Evolutionary conservation across 371 early-diverging fungal species (phyloP).

Genomic region (Mortierella sp.): DNA sequence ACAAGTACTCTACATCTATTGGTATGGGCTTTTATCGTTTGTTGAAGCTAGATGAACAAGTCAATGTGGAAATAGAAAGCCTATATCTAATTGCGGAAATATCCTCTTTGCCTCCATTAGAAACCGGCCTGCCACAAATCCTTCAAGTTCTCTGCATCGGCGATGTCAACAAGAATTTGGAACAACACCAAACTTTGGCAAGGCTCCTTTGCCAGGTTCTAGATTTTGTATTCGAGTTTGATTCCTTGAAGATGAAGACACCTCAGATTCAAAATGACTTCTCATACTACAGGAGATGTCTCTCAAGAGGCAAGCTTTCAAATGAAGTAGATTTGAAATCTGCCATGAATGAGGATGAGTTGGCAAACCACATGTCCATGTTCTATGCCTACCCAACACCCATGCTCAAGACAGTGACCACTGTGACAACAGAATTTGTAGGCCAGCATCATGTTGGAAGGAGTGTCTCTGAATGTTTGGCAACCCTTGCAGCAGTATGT

Average conservation of each 20-base stretch:
- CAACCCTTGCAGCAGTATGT: constrained; percentile 76
- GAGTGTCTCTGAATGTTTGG: constrained; percentile 73
- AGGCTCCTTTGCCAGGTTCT: constrained; percentile 84
- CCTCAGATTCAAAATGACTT: constrained; percentile 97
- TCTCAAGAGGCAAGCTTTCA: constrained; percentile 78
- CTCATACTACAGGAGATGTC: constrained; percentile 93
- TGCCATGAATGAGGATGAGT: constrained; percentile 84
- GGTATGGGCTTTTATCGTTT: too few species aligned
- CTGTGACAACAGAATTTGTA: constrained; percentile 73
- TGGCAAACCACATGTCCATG: constrained; percentile 92
- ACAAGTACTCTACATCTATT: constrained; percentile 77
- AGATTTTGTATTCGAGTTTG: constrained; percentile 90
- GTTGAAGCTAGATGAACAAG: too few species aligned
- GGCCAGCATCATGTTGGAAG: constrained; percentile 62
- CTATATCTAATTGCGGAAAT: too few species aligned
- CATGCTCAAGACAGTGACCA: constrained; percentile 89
- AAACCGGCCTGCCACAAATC: constrained; percentile 79
- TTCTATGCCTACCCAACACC: constrained; percentile 96
- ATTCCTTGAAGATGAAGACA: constrained; percentile 93
- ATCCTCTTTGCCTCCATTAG: constrained; percentile 54
- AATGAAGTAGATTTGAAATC: constrained; percentile 68
- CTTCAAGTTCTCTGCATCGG: constrained; percentile 79
- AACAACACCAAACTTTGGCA: constrained; percentile 81
- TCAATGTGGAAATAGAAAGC: too few species aligned
- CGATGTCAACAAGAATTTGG: constrained; percentile 74